Conservation (phyloP, 495 filamentous ascomycete genomes). For the Neurospora sp. region DNA sequence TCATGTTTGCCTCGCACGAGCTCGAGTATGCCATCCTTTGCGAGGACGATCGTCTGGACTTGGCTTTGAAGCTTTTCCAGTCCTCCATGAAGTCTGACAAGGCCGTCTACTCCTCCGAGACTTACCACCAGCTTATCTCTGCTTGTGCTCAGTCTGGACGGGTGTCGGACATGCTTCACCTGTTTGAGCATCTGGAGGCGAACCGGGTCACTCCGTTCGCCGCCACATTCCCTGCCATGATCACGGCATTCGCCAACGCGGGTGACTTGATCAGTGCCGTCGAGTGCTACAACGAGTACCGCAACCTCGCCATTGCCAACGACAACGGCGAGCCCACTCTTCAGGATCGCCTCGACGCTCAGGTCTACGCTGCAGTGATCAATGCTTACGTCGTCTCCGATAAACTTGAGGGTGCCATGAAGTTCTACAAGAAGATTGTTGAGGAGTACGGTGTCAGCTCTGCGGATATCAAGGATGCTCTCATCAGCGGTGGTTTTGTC, state of each 20-base stretch:
- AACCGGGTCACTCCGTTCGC: constrained; percentile 61
- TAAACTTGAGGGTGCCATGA: constrained; percentile 63
- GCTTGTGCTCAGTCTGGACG: constrained; percentile 73
- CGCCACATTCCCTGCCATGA: constrained; percentile 82
- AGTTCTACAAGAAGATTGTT: constrained; percentile 73
- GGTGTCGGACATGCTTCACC: constrained; percentile 75
- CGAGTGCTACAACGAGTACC: constrained; percentile 93
- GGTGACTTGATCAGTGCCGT: constrained; percentile 82
- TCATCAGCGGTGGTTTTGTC: constrained; percentile 65
- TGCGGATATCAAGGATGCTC: constrained; percentile 52
- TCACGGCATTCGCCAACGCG: constrained; percentile 71
- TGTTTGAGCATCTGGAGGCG: constrained; percentile 84
- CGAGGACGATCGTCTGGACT: constrained; percentile 75
- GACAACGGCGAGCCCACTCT: constrained; percentile 64
- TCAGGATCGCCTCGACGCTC: constrained; percentile 63
- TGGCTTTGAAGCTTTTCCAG: constrained; percentile 78
- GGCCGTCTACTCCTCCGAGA: constrained; percentile 46
- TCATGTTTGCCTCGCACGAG: constrained; percentile 81
- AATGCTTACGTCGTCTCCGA: constrained; percentile 75
- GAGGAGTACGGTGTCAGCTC: constrained; percentile 45
- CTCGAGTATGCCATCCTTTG: constrained; percentile 69
- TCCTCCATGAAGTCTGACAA: constrained; percentile 55
- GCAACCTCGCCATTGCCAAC: constrained; percentile 65
- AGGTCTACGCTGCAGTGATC: constrained; percentile 81
- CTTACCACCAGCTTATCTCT: constrained; percentile 70